These are phyloP conservation scores for Blepharisma stoltei DNA, from an alignment of 73 alveolate genomes.

Conservation along the genomic window DNA sequence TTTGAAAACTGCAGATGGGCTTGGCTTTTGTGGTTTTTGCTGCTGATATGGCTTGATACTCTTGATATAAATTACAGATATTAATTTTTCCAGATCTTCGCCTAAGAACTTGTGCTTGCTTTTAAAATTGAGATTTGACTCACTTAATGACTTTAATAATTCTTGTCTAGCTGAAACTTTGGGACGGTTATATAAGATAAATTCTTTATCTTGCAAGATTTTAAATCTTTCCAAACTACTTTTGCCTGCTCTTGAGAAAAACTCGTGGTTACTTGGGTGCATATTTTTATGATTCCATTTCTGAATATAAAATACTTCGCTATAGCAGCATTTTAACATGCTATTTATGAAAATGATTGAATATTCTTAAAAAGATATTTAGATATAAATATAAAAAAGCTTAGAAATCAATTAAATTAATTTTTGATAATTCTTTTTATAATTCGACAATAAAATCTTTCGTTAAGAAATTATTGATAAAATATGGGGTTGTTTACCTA, in stretches of 20 bases:
- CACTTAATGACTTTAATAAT: neutral
- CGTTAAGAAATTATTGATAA: too few relatives aligned
- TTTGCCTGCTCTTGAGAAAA: conserved; percentile 25
- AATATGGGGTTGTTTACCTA: too few relatives aligned
- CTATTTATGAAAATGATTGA: too few relatives aligned
- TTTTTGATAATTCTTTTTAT: too few relatives aligned
- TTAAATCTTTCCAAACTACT: neutral
- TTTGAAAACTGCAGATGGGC: conserved; percentile 11
- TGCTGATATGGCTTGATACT: neutral
- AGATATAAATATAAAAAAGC: too few relatives aligned
- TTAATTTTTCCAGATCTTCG: conserved; percentile 1
- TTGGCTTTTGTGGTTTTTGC: neutral
- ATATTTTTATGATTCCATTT: too few relatives aligned
- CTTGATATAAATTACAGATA: neutral
- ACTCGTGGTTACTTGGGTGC: too few relatives aligned
- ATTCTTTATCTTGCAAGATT: neutral
- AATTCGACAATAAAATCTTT: too few relatives aligned
- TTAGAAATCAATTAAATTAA: too few relatives aligned
- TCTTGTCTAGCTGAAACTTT: neutral
- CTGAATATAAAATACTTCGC: too few relatives aligned
- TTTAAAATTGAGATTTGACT: neutral
- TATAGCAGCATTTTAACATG: too few relatives aligned
- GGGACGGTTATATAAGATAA: neutral
- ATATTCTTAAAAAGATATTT: too few relatives aligned
- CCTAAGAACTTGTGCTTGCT: neutral